Conservation (phyloP, 2,329 filamentous ascomycete genomes). For the Xylariaceae sp. region DNA sequence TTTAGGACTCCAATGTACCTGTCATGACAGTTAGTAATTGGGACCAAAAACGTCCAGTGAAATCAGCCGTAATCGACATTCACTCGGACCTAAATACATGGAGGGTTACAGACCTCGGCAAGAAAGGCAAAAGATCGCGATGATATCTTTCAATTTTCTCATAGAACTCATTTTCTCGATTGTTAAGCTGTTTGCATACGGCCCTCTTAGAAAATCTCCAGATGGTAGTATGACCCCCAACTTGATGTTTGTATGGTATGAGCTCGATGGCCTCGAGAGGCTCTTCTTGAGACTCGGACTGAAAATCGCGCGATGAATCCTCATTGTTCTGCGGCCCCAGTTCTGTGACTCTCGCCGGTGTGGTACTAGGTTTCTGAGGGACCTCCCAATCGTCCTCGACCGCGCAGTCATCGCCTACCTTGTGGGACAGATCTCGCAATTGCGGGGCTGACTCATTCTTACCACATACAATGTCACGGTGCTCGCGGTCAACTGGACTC, state of each 20-base stretch:
- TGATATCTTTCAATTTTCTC: constrained; percentile 91
- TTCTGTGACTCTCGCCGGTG: constrained; percentile 30
- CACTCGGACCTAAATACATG: neutral
- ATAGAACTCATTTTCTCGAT: constrained; percentile 97
- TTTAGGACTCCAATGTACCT: constrained; percentile 97
- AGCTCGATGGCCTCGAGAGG: constrained; percentile 90
- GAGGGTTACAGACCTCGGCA: constrained; percentile 65
- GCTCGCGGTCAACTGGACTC: constrained; percentile 30
- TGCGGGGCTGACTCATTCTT: constrained; percentile 17
- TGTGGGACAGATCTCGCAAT: constrained; percentile 29
- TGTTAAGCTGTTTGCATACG: constrained; percentile 97
- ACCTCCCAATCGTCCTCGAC: constrained; percentile 40
- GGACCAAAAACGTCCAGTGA: neutral
- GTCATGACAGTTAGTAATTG: constrained; percentile 18
- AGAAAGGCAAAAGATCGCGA: constrained; percentile 81
- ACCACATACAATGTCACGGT: constrained; percentile 22
- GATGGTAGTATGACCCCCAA: constrained; percentile 92
- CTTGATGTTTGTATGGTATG: constrained; percentile 95
- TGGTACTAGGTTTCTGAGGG: constrained; percentile 27
- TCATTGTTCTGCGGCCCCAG: constrained; percentile 41
- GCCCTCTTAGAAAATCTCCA: constrained; percentile 94
- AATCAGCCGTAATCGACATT: neutral
- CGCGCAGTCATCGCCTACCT: constrained; percentile 34
- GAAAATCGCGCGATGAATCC: constrained; percentile 47
- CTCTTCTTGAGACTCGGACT: constrained; percentile 46